Conservation (phyloP, 2,329 filamentous ascomycete species). For the Thelonectria olida region DNA sequence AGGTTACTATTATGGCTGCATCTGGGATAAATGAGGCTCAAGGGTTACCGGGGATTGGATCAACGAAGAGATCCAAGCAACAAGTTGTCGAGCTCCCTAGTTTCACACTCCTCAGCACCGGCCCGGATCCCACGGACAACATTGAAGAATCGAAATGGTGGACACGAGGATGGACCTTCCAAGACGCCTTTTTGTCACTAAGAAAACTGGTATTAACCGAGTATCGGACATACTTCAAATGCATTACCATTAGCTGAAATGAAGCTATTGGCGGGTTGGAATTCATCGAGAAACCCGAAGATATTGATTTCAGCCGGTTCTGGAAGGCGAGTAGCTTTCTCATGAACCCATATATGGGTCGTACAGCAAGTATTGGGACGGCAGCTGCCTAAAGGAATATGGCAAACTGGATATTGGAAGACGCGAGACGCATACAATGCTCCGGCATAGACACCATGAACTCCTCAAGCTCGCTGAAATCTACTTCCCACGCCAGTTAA, state of each 20-base stretch:
- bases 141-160: neutral
- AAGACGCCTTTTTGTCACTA: neutral
- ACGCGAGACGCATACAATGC: neutral
- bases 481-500: neutral
- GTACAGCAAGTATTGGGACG: neutral
- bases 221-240: neutral
- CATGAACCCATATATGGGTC: neutral
- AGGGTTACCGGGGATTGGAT: neutral
- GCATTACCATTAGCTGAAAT: neutral
- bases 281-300: neutral
- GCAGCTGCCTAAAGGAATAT: neutral
- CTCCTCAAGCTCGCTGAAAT: neutral
- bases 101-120: neutral
- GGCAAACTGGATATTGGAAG: neutral
- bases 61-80: neutral
- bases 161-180: neutral
- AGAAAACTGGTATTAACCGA: neutral
- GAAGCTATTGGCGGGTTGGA: neutral
- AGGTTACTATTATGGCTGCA: neutral
- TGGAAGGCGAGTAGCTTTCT: neutral
- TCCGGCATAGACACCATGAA: neutral
- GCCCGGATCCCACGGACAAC: neutral
- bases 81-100: neutral
- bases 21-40: neutral
- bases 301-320: neutral